Evolutionary conservation across 306 rosid species (phyloP).

Genomic region (Hippophae gyantsensis): DNA sequence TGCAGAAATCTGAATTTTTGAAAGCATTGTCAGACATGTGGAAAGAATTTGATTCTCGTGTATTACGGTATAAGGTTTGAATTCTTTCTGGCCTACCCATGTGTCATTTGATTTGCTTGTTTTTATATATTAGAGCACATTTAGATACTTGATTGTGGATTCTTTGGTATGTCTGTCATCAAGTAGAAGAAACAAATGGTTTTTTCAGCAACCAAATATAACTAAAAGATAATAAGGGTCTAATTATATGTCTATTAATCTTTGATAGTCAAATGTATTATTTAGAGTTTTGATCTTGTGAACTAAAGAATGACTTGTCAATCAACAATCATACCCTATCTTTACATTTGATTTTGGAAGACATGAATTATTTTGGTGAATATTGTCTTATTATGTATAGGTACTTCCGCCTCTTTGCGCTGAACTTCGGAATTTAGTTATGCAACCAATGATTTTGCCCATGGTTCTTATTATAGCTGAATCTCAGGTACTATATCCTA

Average conservation of each 20-base stretch:
- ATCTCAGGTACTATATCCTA: conserved; percentile 64
- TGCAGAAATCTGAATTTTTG: conserved; percentile 95
- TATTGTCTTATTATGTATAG: conserved; percentile 33
- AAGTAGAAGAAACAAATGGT: background rate
- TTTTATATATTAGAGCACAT: background rate
- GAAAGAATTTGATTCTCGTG: conserved; percentile 98
- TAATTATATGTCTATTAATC: no score
- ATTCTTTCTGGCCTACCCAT: conserved; percentile 11
- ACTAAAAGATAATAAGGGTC: no score
- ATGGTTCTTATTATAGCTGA: conserved; percentile 98
- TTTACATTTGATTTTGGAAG: conserved; percentile 4
- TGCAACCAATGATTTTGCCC: conserved; percentile 98
- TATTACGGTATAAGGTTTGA: conserved; percentile 92
- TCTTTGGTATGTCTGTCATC: background rate
- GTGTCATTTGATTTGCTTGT: conserved; percentile 14
- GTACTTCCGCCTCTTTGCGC: conserved; percentile 99
- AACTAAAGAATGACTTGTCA: background rate
- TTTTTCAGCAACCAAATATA: no score
- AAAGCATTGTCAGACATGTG: conserved; percentile 96
- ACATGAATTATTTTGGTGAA: conserved; percentile 2
- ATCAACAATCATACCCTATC: background rate
- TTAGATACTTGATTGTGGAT: background rate
- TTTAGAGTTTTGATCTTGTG: conserved; percentile 1
- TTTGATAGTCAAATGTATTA: no score
- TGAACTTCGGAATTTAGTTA: conserved; percentile 89